phyloP scores from a whole-genome alignment of 2,329 filamentous ascomycete genomes.

The Diaporthe sp. region DNA sequence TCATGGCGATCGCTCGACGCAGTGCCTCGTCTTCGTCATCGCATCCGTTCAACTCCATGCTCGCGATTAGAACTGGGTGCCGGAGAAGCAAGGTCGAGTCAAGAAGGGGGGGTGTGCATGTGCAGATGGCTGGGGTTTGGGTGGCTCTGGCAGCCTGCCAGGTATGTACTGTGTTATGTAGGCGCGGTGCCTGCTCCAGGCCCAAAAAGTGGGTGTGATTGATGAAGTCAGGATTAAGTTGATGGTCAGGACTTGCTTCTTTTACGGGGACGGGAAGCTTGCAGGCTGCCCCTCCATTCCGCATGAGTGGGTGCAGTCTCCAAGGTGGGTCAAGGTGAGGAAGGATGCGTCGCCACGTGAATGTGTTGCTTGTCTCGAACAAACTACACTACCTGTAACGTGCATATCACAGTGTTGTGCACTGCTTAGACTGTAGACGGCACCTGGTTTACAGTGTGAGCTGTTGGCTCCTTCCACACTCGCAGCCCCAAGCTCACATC shows the following conservation, averaged over 20 bases:
- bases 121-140: background rate
- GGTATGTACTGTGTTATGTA: background rate
- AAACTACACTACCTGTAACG: too few species aligned
- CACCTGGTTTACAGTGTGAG: background rate
- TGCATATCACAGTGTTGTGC: background rate
- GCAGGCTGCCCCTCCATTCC: constrained; percentile 17
- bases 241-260: constrained; percentile 12
- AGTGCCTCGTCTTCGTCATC: constrained; percentile 70
- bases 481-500: background rate
- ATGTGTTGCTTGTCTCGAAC: constrained; percentile 22
- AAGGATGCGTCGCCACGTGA: constrained; percentile 22
- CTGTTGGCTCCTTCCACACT: background rate
- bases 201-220: constrained; percentile 7
- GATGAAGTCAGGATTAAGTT: constrained; percentile 32
- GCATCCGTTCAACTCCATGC: constrained; percentile 47
- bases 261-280: constrained; percentile 21
- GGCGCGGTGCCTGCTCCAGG: background rate
- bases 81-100: background rate
- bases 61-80: constrained; percentile 41
- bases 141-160: background rate
- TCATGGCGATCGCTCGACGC: constrained; percentile 71
- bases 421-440: background rate
- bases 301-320: constrained; percentile 8
- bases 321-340: constrained; percentile 8
- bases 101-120: background rate